Percentiles rank a stretch among this genome's conserved stretches.
Evolutionary conservation across 495 filamentous ascomycete species (phyloP).

Genomic region (Lasiosphaeris hirsuta): DNA sequence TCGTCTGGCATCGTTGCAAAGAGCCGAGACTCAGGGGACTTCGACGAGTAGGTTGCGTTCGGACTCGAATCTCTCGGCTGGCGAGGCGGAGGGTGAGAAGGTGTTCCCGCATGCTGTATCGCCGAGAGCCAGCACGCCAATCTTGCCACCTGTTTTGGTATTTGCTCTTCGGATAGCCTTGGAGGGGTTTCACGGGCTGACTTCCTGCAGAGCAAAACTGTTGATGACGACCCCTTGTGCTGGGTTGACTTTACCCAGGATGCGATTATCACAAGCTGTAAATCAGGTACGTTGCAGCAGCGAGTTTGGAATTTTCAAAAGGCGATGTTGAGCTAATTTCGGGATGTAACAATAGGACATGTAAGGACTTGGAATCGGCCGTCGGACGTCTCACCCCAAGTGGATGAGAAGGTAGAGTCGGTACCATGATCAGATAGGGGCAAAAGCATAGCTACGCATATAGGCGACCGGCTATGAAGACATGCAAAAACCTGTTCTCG

Average conservation of each 20-base stretch:
- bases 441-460: not conserved
- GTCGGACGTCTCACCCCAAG: constrained; percentile 28
- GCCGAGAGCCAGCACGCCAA: constrained; percentile 71
- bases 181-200: not conserved
- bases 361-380: constrained; percentile 86
- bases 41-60: constrained; percentile 58
- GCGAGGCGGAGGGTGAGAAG: constrained; percentile 40
- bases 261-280: constrained; percentile 86
- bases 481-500: no score
- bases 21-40: constrained; percentile 49
- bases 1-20: constrained; percentile 43
- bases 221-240: constrained; percentile 81
- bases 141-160: constrained; percentile 92
- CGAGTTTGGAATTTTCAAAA: no score
- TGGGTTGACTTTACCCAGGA: constrained; percentile 92
- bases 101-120: constrained; percentile 74
- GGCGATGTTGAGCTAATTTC: no score
- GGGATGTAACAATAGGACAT: constrained; percentile 58
- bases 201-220: constrained; percentile 64
- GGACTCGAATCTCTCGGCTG: constrained; percentile 55
- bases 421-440: not conserved
- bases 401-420: constrained; percentile 11
- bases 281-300: constrained; percentile 59
- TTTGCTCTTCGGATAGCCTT: constrained; percentile 19
- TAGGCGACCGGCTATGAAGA: not conserved